Conservation (phyloP, 2,329 filamentous ascomycete genomes). For the Cladophialophora carrionii region DNA sequence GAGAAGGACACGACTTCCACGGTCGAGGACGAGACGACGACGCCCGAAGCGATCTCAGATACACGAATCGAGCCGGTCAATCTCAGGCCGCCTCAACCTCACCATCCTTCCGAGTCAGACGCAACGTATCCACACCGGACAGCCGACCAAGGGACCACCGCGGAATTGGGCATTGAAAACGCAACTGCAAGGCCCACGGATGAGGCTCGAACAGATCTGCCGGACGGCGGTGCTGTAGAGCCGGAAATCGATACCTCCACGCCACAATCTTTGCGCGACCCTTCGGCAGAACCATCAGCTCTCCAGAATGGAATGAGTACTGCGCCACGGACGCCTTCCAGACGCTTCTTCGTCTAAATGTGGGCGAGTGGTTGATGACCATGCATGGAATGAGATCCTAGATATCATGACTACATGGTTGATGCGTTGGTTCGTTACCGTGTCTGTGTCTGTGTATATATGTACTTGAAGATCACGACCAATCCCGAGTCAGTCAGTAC, state of each 20-base stretch:
- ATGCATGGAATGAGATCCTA: neutral
- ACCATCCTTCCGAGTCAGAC: neutral
- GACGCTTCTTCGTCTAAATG: constrained; percentile 1
- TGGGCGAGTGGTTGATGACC: neutral
- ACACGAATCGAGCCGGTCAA: neutral
- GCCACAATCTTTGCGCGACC: neutral
- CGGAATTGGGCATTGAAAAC: neutral
- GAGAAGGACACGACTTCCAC: neutral
- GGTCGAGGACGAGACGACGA: neutral
- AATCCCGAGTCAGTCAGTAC: too few species aligned
- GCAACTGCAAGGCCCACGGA: too few species aligned
- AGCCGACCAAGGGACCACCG: neutral
- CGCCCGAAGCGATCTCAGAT: neutral
- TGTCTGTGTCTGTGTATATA: too few species aligned
- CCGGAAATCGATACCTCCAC: neutral
- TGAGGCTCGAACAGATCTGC: neutral
- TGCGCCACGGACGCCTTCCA: neutral
- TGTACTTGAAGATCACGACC: too few species aligned
- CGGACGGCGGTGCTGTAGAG: neutral
- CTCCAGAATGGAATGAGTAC: neutral
- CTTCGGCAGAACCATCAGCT: neutral
- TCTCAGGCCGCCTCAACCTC: neutral
- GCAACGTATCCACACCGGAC: neutral
- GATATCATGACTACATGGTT: neutral
- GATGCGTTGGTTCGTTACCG: too few species aligned